Evolutionary conservation across 352 stramenopile genomes (phyloP).

Genomic region (Pythium pectinolyticum): DNA sequence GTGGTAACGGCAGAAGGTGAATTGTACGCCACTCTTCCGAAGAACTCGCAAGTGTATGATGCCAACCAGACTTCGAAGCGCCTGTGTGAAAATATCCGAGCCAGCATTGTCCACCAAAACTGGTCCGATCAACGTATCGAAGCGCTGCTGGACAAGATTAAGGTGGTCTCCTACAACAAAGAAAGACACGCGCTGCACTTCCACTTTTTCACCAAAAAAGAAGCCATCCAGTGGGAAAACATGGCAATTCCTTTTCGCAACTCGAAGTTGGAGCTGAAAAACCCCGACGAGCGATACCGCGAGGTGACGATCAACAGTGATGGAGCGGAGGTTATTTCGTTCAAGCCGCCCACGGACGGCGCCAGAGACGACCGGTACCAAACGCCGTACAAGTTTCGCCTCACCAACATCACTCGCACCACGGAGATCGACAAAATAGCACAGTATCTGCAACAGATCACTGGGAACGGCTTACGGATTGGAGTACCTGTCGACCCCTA

Average conservation of each 20-base stretch:
- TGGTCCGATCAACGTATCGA: background rate
- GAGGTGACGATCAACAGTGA: background rate
- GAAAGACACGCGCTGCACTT: slow-evolving; percentile 8
- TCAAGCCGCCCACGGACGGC: too few relatives aligned
- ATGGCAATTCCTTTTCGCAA: slow-evolving; percentile 9
- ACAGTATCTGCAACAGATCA: background rate
- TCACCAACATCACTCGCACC: slow-evolving; percentile 8
- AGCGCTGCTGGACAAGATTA: background rate
- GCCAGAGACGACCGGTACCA: slow-evolving; percentile 14
- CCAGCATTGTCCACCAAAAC: background rate
- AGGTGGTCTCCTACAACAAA: slow-evolving; percentile 12
- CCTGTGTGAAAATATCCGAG: background rate
- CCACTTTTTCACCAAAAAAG: slow-evolving; percentile 7
- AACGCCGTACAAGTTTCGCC: background rate
- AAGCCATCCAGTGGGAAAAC: slow-evolving; percentile 2
- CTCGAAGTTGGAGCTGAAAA: background rate
- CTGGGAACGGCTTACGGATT: background rate
- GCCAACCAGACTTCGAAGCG: slow-evolving; percentile 2
- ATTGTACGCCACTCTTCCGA: background rate
- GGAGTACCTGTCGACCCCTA: slow-evolving; percentile 12
- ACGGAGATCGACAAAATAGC: background rate
- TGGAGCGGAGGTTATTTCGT: too few relatives aligned
- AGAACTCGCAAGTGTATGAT: background rate
- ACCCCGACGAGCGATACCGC: background rate
- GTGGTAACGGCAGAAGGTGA: slow-evolving; percentile 2